Conservation (phyloP, 1,284 basidiomycete genomes). For the Paramarasmius palmivorus region DNA sequence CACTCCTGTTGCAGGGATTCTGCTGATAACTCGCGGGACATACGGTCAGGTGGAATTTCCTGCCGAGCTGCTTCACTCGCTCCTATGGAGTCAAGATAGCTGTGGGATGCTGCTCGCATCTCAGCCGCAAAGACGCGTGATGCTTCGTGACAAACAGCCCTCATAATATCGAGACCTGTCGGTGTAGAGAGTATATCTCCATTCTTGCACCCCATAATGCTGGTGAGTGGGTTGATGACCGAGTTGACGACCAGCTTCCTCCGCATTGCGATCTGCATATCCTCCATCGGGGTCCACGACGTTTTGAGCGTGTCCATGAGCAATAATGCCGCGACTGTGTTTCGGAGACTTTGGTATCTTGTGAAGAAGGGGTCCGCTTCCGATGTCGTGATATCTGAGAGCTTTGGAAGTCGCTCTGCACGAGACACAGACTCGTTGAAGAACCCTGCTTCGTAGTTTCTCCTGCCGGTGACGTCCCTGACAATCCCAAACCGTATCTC, state of each 20-base stretch:
- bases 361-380: conserved; percentile 36
- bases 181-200: conserved; percentile 62
- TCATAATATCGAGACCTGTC: conserved; percentile 45
- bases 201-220: conserved; percentile 80
- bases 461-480: conserved; percentile 60
- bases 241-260: conserved; percentile 87
- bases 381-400: conserved; percentile 56
- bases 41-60: conserved; percentile 41
- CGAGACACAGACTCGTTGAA: conserved; percentile 32
- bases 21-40: conserved; percentile 27
- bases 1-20: conserved; percentile 50
- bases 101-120: conserved; percentile 43
- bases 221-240: conserved; percentile 87
- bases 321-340: conserved; percentile 69
- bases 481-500: conserved; percentile 79
- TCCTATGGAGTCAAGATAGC: conserved; percentile 28
- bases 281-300: conserved; percentile 69
- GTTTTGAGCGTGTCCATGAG: conserved; percentile 59
- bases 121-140: conserved; percentile 56
- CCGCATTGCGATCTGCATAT: conserved; percentile 73
- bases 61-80: conserved; percentile 31
- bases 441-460: conserved; percentile 56
- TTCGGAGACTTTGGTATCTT: conserved; percentile 61
- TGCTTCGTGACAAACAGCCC: conserved; percentile 60
- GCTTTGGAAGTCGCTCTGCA: conserved; percentile 39